A percentile compares a stretch with the other conserved stretches of the same genome.
phyloP scores from a whole-genome alignment of 805 yeast species.

The Debaryomyces castellii region DNA sequence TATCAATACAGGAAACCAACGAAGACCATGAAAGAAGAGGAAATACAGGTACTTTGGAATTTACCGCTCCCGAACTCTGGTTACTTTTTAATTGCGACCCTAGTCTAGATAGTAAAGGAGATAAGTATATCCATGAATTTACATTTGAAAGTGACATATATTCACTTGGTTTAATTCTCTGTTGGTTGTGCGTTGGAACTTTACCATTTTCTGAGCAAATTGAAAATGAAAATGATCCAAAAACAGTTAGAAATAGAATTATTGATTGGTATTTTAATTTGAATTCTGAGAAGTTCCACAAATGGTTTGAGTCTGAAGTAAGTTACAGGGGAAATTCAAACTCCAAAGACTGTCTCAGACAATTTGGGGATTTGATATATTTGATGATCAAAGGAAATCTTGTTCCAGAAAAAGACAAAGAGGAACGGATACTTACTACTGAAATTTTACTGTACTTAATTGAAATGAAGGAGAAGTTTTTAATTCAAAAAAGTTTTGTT shows the following conservation, averaged over 20 bases:
- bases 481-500: slow-evolving; percentile 1
- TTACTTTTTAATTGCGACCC: slow-evolving; percentile 22
- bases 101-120: slow-evolving; percentile 19
- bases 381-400: slow-evolving; percentile 31
- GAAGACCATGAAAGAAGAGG: slow-evolving; percentile 62
- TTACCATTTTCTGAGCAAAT: slow-evolving; percentile 52
- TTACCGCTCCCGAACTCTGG: slow-evolving; percentile 82
- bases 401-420: slow-evolving; percentile 1
- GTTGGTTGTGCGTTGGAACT: slow-evolving; percentile 67
- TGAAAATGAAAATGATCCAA: slow-evolving; percentile 26
- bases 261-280: slow-evolving; percentile 28
- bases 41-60: slow-evolving; percentile 84
- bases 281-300: slow-evolving; percentile 15
- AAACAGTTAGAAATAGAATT: slow-evolving; percentile 23
- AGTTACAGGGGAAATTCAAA: slow-evolving; percentile 1
- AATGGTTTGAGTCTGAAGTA: slow-evolving; percentile 21
- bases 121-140: slow-evolving; percentile 50
- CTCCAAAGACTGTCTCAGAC: slow-evolving; percentile 6
- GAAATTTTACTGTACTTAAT: slow-evolving; percentile 21
- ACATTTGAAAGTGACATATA: slow-evolving; percentile 75
- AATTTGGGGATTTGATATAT: slow-evolving; percentile 22
- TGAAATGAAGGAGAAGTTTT: slow-evolving; percentile 18
- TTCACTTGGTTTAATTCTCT: slow-evolving; percentile 80
- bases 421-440: slow-evolving; percentile 8
- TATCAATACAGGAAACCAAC: slow-evolving; percentile 1